phyloP scores from a whole-genome alignment of 768 basidiomycete genomes.

The Lactarius evosmus region DNA sequence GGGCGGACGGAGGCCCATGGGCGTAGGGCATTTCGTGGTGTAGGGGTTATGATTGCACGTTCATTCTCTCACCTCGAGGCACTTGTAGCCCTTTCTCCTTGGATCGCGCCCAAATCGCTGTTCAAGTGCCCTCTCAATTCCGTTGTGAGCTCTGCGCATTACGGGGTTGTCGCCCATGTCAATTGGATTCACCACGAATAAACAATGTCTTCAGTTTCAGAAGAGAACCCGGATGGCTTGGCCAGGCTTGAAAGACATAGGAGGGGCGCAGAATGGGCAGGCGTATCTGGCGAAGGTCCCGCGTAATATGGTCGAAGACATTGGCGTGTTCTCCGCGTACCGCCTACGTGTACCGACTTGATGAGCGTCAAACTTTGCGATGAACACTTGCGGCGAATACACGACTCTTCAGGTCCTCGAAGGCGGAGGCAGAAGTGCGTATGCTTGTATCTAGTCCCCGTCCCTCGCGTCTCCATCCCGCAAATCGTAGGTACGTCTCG shows the following conservation, averaged over 20 bases:
- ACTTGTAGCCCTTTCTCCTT: background rate
- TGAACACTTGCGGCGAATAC: background rate
- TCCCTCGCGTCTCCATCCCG: background rate
- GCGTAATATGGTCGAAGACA: background rate
- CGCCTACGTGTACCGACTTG: background rate
- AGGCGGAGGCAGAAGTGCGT: background rate
- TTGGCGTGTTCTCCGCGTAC: background rate
- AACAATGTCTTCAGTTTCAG: background rate
- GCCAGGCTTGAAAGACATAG: background rate
- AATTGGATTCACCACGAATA: background rate
- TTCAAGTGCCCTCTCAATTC: background rate
- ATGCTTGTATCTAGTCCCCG: background rate
- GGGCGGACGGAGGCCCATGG: background rate
- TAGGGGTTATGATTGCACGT: background rate
- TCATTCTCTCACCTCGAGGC: background rate
- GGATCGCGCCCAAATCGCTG: background rate
- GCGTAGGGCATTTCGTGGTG: background rate
- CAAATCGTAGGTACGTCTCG: background rate
- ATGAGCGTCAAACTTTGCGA: background rate
- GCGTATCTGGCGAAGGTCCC: background rate
- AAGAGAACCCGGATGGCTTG: background rate
- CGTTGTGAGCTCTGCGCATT: background rate
- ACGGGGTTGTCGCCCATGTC: too few relatives aligned
- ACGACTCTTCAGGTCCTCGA: background rate
- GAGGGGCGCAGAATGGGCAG: background rate